A percentile compares a stretch with the other conserved stretches of the same genome.
Conservation (phyloP, 768 basidiomycete genomes). For the Rhodosporidiobolus odoratus region DNA sequence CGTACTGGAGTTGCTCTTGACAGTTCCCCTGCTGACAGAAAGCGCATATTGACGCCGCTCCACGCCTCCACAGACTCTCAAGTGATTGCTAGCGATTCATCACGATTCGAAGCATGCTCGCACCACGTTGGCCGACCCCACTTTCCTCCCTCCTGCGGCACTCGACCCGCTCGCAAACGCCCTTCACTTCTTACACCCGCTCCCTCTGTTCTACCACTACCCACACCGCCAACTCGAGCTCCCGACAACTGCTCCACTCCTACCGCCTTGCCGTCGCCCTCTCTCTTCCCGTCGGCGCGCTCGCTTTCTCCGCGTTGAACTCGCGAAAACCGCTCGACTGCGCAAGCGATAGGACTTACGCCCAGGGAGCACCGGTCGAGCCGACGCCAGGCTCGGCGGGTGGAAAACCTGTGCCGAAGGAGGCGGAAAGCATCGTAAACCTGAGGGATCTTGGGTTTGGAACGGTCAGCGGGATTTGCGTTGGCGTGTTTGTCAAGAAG, state of each 20-base stretch:
- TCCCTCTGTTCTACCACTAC: slow-evolving; percentile 1
- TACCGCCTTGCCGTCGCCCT: slow-evolving; percentile 34
- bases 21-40: too few relatives aligned
- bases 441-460: slow-evolving; percentile 80
- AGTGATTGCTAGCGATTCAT: too few relatives aligned
- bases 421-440: slow-evolving; percentile 54
- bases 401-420: background rate
- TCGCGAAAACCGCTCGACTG: slow-evolving; percentile 12
- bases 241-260: slow-evolving; percentile 22
- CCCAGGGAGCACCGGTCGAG: background rate
- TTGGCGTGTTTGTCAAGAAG: slow-evolving; percentile 91
- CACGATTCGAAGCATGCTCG: slow-evolving; percentile 1
- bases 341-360: slow-evolving; percentile 18
- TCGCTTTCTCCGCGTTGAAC: background rate
- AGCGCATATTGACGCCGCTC: background rate
- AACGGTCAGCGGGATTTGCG: slow-evolving; percentile 77
- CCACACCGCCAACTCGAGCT: background rate
- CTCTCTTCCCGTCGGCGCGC: too few relatives aligned
- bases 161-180: background rate
- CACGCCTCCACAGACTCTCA: background rate
- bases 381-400: background rate
- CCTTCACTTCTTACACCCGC: background rate
- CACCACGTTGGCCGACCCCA: slow-evolving; percentile 8
- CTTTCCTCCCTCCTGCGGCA: background rate
- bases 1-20: too few relatives aligned